These are phyloP conservation scores for Pseudogymnoascus pannorum DNA, from an alignment of 2,329 filamentous ascomycete genomes.

Conservation along the genomic window DNA sequence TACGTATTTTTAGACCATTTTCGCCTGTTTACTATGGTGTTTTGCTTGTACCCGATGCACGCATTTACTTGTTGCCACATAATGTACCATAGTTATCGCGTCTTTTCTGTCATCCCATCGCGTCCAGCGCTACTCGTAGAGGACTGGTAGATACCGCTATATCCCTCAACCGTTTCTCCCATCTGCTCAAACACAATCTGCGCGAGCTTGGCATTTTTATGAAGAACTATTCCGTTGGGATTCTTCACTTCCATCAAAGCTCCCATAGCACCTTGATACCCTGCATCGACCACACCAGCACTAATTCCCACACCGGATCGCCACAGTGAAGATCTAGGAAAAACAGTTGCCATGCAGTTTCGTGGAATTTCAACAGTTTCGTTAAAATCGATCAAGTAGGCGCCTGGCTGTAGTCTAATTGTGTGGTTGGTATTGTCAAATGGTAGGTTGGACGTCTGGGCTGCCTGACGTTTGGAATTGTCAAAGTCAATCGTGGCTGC, in stretches of 20 bases:
- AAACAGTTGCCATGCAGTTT: slow-evolving; percentile 34
- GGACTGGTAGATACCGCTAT: slow-evolving; percentile 19
- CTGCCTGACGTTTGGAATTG: slow-evolving; percentile 24
- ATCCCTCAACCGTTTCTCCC: slow-evolving; percentile 31
- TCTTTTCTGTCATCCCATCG: neutral
- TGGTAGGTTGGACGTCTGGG: slow-evolving; percentile 17
- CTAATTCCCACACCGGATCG: slow-evolving; percentile 32
- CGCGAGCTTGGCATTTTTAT: slow-evolving; percentile 31
- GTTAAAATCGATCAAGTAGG: slow-evolving; percentile 36
- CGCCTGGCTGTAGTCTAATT: slow-evolving; percentile 24
- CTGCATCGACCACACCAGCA: slow-evolving; percentile 36
- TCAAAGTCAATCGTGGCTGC: slow-evolving; percentile 27
- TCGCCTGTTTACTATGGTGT: too few species aligned
- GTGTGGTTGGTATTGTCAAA: neutral
- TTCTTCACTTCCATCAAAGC: slow-evolving; percentile 20
- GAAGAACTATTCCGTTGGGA: slow-evolving; percentile 29
- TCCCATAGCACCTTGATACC: slow-evolving; percentile 36
- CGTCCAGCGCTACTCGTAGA: neutral
- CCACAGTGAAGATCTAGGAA: slow-evolving; percentile 34
- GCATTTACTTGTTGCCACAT: too few species aligned
- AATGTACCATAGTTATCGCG: neutral
- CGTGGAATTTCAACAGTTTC: slow-evolving; percentile 33
- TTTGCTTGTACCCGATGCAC: too few species aligned
- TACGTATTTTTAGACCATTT: too few species aligned
- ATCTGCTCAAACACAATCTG: slow-evolving; percentile 36